Evolutionary conservation across 805 yeast species (phyloP), one percentile per base, ranked within the genome.

Genomic region (Starmera dryadoides): DNA sequence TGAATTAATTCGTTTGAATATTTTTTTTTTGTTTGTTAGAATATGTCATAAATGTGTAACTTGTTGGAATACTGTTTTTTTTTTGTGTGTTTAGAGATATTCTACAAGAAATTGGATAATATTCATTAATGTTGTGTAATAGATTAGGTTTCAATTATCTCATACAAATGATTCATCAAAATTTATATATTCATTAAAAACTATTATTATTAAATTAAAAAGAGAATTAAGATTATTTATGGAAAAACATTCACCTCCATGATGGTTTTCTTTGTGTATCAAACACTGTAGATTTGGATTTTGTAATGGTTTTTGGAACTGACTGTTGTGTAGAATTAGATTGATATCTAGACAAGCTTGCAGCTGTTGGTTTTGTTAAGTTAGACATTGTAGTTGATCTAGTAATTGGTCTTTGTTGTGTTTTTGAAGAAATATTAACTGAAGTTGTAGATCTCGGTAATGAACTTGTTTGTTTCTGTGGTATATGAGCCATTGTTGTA

Each of bases 171-270:
- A n/a, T n/a, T n/a, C n/a, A n/a, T n/a, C n/a, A n/a, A n/a, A n/a
- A n/a, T n/a, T n/a, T n/a, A n/a, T n/a, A n/a, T n/a, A n/a, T n/a
- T n/a, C n/a, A n/a, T n/a, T n/a, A n/a, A n/a, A n/a, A n/a, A n/a
- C n/a, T n/a, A n/a, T n/a, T n/a, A n/a, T n/a, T n/a, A n/a, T n/a
- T n/a, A n/a, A n/a, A n/a, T n/a, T n/a, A n/a, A n/a, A n/a, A n/a
- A n/a, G n/a, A n/a, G n/a, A n/a, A n/a, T n/a, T n/a, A n/a, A n/a
- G n/a, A n/a, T n/a, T n/a, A n/a, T n/a, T n/a, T n/a, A n/a, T n/a
- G n/a, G n/a, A n/a, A n/a, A n/a, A n/a, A n/a, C n/a, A 25, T 25
- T 30, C 19, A 47, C 35, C 52, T 41, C 52, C 52, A 48, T 4
- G 41, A 44, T 3, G 52, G 52, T 28, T 38, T 47, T 7, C 36